A percentile compares a stretch with the other conserved stretches of the same genome.
Conservation (phyloP, 371 early-diverging fungal genomes). For the Mortierella sp. region DNA sequence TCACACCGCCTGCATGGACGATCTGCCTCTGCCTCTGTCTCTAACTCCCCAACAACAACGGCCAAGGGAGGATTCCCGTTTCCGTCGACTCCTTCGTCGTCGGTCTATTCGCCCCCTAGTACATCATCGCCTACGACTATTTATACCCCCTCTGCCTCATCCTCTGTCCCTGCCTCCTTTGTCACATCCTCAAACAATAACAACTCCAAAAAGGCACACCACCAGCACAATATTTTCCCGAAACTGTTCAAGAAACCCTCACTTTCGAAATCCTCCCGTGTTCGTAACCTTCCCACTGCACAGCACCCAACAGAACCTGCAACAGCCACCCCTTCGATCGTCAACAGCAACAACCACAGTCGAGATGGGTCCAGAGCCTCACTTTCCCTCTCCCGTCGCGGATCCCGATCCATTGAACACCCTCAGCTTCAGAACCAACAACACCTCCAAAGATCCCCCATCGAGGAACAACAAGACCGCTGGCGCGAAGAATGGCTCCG, state of each 20-base stretch:
- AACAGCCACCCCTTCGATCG: not conserved
- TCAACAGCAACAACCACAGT: not conserved
- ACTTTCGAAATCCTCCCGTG: not conserved
- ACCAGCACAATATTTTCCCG: not conserved
- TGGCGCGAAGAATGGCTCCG: slow-evolving; percentile 56
- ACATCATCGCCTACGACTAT: slow-evolving; percentile 4
- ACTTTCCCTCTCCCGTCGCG: not conserved
- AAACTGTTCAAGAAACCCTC: slow-evolving; percentile 9
- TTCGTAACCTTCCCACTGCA: not conserved
- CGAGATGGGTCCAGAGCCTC: not conserved
- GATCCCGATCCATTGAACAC: not conserved
- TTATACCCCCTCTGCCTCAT: not conserved
- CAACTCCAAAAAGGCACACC: not conserved
- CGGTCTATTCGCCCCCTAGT: not conserved
- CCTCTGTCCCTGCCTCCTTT: not conserved
- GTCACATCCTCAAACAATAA: not conserved
- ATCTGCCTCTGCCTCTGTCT: slow-evolving; percentile 8
- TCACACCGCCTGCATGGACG: slow-evolving; percentile 4
- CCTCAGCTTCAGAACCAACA: not conserved
- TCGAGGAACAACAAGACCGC: slow-evolving; percentile 40
- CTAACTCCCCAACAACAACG: slow-evolving; percentile 13
- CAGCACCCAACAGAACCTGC: not conserved
- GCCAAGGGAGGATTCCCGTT: not conserved
- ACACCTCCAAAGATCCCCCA: slow-evolving; percentile 1
- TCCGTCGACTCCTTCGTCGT: slow-evolving; percentile 5